Evolutionary conservation across 2,329 filamentous ascomycete species (phyloP).

Genomic region (Polychaeton citri): DNA sequence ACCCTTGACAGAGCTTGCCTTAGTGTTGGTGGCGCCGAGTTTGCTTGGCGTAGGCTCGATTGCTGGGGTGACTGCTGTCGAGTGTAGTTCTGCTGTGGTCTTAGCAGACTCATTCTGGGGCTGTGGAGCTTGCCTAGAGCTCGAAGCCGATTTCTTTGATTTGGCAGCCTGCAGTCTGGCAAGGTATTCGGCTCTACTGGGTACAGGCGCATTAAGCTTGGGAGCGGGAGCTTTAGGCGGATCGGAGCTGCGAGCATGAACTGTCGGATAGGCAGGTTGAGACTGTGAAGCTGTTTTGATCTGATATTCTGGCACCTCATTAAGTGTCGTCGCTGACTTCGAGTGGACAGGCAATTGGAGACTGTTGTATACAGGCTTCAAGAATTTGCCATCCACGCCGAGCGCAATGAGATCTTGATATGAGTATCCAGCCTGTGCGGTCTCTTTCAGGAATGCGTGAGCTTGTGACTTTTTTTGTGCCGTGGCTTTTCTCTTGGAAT

Average conservation of each 20-base stretch:
- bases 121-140: slow-evolving; percentile 5
- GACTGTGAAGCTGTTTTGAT: too few relatives aligned
- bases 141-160: slow-evolving; percentile 38
- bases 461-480: background rate
- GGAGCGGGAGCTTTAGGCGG: background rate
- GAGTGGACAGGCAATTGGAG: too few relatives aligned
- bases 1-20: too few relatives aligned
- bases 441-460: background rate
- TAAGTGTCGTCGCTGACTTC: too few relatives aligned
- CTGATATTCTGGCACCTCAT: too few relatives aligned
- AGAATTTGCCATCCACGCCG: background rate
- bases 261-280: too few relatives aligned
- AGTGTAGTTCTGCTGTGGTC: too few relatives aligned
- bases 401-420: background rate
- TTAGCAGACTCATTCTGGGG: background rate
- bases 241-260: background rate
- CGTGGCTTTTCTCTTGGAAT: too few relatives aligned
- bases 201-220: slow-evolving; percentile 1
- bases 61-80: too few relatives aligned
- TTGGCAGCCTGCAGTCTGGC: slow-evolving; percentile 64
- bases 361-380: too few relatives aligned
- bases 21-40: too few relatives aligned
- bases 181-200: slow-evolving; percentile 64
- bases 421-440: background rate
- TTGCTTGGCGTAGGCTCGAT: too few relatives aligned